Evolutionary conservation across 2,329 filamentous ascomycete genomes (phyloP).

Genomic region (Cladosporium sp.): DNA sequence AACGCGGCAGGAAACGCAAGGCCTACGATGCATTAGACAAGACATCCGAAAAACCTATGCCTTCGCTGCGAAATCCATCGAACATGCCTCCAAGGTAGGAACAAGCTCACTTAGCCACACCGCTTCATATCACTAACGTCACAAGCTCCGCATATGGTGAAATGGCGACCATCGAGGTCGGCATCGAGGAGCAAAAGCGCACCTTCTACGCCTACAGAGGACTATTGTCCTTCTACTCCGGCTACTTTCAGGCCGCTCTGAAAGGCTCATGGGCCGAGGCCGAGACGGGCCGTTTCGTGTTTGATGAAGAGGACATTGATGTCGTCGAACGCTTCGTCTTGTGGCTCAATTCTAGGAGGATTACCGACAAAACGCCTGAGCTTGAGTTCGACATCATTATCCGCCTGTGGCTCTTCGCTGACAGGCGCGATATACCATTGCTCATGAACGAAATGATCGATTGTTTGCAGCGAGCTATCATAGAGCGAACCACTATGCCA

Average conservation of each 20-base stretch:
- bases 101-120: no score
- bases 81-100: no score
- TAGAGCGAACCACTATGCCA: no score
- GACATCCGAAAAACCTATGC: no score
- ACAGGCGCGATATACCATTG: slow-evolving; percentile 14
- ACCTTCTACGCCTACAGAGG: slow-evolving; percentile 20
- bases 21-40: no score
- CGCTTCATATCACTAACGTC: no score
- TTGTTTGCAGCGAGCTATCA: background rate
- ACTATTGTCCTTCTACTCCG: slow-evolving; percentile 21
- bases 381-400: background rate
- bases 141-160: background rate
- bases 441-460: slow-evolving; percentile 14
- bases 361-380: no score
- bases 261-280: slow-evolving; percentile 16
- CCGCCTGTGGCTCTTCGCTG: slow-evolving; percentile 12
- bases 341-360: slow-evolving; percentile 17
- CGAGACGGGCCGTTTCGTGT: slow-evolving; percentile 4
- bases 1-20: no score
- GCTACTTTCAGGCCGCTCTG: slow-evolving; percentile 21
- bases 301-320: slow-evolving; percentile 15
- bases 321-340: slow-evolving; percentile 16
- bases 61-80: no score
- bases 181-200: slow-evolving; percentile 3
- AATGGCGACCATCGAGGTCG: slow-evolving; percentile 12